Evolutionary conservation across 495 filamentous ascomycete species (phyloP), one percentile per base, ranked within the genome.

Genomic region (Apodospora peruviana): DNA sequence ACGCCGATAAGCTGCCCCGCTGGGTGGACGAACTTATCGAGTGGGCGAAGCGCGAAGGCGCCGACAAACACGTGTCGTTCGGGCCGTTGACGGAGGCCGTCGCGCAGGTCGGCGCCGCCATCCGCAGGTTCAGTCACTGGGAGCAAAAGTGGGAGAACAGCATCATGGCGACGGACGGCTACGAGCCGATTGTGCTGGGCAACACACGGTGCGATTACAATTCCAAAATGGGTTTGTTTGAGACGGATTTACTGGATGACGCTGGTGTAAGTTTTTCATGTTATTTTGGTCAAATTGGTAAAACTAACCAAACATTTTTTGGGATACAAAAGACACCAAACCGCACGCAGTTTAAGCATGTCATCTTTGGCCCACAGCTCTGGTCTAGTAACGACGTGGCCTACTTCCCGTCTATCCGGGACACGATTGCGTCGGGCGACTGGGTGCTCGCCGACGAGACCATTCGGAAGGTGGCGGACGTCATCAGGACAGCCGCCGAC

Each of bases 281-380:
- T 11, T 29, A 12, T 5, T 24, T 16, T 1, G 18, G 16, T 20
- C 41, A 47, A 37, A 41, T 38, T n/a, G n/a, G n/a, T n/a, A n/a
- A n/a, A n/a, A n/a, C n/a, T n/a, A n/a, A n/a, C n/a, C n/a, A n/a
- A n/a, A n/a, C n/a, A n/a, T n/a, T n/a, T n/a, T n/a, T n/a, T n/a
- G n/a, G n/a, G n/a, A n/a, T n/a, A n/a, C 17, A 40, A 27, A 51
- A 93, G 86, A 74, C 95, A 22, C 90, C 89, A 24, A 87, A 88
- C 59, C 82, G 93, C 51, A 87, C 87, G 20, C 94, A 96, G 70
- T 98, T 89, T 75, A 95, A 93, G 63, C 94, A 98, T 69, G 79
- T 95, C 57, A 55, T 98, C 43, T 93, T 88, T 57, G 90, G 83
- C 0, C 93, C 93, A 12, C 80, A 89, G 60, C 68, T 79, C 5